These are phyloP conservation scores for Pulveroboletus frians DNA, from an alignment of 768 basidiomycete genomes.

Conservation along the genomic window DNA sequence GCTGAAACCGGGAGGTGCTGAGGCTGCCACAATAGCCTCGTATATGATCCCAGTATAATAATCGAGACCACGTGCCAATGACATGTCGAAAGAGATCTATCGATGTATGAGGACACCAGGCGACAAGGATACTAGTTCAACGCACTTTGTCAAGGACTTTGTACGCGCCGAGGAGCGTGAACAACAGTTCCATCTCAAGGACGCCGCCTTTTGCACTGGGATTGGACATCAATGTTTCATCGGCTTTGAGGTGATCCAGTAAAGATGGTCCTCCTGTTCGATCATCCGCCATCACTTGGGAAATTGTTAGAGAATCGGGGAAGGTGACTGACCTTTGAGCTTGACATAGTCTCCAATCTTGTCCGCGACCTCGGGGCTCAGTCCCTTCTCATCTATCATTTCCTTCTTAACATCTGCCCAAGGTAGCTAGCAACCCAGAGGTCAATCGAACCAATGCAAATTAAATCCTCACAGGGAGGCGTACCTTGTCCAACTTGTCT, in stretches of 20 bases:
- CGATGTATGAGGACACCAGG: background rate
- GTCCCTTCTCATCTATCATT: conserved; percentile 94
- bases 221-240: conserved; percentile 63
- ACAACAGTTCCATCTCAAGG: conserved; percentile 80
- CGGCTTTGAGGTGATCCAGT: conserved; percentile 61
- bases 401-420: conserved; percentile 93
- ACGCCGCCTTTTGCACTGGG: conserved; percentile 75
- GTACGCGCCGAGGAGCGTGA: conserved; percentile 78
- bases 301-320: background rate
- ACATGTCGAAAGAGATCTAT: conserved; percentile 93
- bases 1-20: conserved; percentile 81
- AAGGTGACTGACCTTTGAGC: conserved; percentile 64
- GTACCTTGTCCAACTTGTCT: conserved; percentile 96
- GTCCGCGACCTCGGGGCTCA: conserved; percentile 77
- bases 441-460: background rate
- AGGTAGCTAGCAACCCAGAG: conserved; percentile 46
- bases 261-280: conserved; percentile 69
- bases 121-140: background rate
- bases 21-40: conserved; percentile 90
- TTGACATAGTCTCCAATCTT: conserved; percentile 97
- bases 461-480: background rate
- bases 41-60: conserved; percentile 99
- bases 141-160: conserved; percentile 70
- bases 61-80: conserved; percentile 94
- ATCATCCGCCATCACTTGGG: background rate